Percentiles rank a stretch among this genome's conserved stretches.
These are phyloP conservation scores for Clavulina sp. DNA, from an alignment of 768 basidiomycete genomes.

Conservation along the genomic window DNA sequence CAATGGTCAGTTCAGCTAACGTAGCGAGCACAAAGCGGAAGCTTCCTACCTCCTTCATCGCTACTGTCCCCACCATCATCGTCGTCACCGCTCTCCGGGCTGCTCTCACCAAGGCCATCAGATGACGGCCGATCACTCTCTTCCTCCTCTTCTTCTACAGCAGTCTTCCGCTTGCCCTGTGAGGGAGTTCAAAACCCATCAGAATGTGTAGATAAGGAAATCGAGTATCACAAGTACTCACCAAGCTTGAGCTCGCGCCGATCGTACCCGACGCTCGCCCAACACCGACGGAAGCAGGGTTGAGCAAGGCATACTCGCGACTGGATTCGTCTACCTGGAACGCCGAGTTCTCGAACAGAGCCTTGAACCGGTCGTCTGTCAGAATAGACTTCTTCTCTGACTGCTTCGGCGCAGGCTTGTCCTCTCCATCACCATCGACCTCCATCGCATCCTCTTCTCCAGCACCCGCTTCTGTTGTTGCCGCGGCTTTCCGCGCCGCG, in stretches of 20 bases:
- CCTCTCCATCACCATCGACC: constrained; percentile 19
- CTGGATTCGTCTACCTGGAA: constrained; percentile 81
- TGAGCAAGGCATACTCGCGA: constrained; percentile 81
- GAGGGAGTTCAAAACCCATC: constrained; percentile 12
- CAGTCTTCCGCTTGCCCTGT: constrained; percentile 39
- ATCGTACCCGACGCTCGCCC: constrained; percentile 16
- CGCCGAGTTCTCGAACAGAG: constrained; percentile 78
- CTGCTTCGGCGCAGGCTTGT: constrained; percentile 14
- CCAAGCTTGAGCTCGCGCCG: not conserved
- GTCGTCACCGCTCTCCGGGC: constrained; percentile 12
- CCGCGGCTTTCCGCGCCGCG: not conserved
- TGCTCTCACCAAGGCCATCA: constrained; percentile 14
- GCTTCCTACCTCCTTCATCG: constrained; percentile 23
- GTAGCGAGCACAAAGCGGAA: constrained; percentile 1
- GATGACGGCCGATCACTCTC: constrained; percentile 43
- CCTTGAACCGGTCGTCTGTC: constrained; percentile 75
- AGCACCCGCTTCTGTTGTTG: constrained; percentile 12
- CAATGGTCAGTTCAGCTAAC: not conserved
- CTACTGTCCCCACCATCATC: constrained; percentile 30
- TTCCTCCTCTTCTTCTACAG: constrained; percentile 78
- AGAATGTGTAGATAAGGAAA: too few relatives aligned
- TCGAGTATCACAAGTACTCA: too few relatives aligned
- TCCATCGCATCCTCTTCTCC: constrained; percentile 33
- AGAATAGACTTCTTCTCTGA: constrained; percentile 34
- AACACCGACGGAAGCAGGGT: constrained; percentile 61